phyloP scores from a whole-genome alignment of 768 basidiomycete species.

The Solioccasus polychromus region DNA sequence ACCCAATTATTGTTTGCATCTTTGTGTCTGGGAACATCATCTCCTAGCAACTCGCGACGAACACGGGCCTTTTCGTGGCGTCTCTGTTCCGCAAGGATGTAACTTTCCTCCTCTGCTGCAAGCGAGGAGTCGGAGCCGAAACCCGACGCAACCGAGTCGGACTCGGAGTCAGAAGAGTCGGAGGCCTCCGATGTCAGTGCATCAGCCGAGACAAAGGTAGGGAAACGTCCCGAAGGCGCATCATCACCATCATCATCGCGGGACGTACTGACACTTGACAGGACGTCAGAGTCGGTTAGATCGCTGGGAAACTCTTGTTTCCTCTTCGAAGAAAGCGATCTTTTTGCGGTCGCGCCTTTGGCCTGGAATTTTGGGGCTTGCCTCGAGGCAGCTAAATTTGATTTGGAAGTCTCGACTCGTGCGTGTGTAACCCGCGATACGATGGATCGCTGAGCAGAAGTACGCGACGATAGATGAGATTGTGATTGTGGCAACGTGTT shows the following conservation, averaged over 20 bases:
- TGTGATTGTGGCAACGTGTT: conserved; percentile 35
- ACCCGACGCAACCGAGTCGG: conserved; percentile 32
- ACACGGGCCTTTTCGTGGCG: conserved; percentile 51
- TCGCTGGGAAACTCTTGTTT: conserved; percentile 13
- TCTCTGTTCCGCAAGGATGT: conserved; percentile 47
- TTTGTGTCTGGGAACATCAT: conserved; percentile 43
- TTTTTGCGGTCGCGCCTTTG: conserved; percentile 35
- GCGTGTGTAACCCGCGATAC: conserved; percentile 25
- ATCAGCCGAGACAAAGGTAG: conserved; percentile 69
- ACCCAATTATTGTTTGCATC: conserved; percentile 57
- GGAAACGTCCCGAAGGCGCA: conserved; percentile 43
- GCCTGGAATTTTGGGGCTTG: conserved; percentile 36
- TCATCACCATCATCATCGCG: conserved; percentile 31
- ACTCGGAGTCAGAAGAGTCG: conserved; percentile 43
- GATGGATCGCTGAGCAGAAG: conserved; percentile 18
- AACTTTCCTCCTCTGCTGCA: conserved; percentile 61
- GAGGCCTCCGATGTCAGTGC: conserved; percentile 49
- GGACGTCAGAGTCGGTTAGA: conserved; percentile 26
- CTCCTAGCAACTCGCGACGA: conserved; percentile 58
- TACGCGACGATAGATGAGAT: conserved; percentile 32
- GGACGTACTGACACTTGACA: conserved; percentile 36
- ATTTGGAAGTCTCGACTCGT: conserved; percentile 22
- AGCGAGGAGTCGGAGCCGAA: conserved; percentile 56
- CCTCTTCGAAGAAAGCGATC: conserved; percentile 19
- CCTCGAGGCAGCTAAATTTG: conserved; percentile 34